Evolutionary conservation across 352 stramenopile species (phyloP).

Genomic region (Pythium biforme): DNA sequence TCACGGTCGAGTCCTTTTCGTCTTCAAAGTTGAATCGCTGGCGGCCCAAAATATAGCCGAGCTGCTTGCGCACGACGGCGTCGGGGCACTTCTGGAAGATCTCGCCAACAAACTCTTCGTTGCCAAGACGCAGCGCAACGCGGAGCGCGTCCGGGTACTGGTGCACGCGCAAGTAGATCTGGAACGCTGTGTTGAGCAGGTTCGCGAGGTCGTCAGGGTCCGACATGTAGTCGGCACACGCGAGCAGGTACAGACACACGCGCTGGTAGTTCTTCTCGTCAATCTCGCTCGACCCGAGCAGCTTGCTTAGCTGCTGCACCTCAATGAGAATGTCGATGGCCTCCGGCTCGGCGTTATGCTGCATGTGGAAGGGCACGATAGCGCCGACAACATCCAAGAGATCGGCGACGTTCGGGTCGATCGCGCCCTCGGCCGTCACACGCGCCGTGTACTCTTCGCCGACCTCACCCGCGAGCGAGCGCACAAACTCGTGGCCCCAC

Average conservation of each 20-base stretch:
- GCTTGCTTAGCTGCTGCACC: conserved; percentile 94
- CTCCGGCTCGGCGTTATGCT: conserved; percentile 99
- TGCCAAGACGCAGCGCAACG: conserved; percentile 94
- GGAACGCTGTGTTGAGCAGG: conserved; percentile 91
- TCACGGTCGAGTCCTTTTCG: conserved; percentile 87
- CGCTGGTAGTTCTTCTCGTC: conserved; percentile 99
- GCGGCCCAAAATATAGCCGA: conserved; percentile 96
- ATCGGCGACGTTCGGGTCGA: conserved; percentile 85
- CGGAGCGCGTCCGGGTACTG: conserved; percentile 96
- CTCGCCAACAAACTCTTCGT: conserved; percentile 72
- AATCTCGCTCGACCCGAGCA: conserved; percentile 92
- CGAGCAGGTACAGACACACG: conserved; percentile 98
- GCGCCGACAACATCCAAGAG: conserved; percentile 96
- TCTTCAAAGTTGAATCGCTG: conserved; percentile 95
- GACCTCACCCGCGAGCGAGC: conserved; percentile 97
- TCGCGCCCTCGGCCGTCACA: conserved; percentile 45
- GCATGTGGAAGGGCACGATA: conserved; percentile 99
- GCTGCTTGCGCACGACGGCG: conserved; percentile 79
- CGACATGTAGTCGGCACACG: conserved; percentile 98
- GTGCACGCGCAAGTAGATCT: conserved; percentile 93
- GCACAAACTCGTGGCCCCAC: conserved; percentile 99
- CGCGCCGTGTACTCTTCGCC: conserved; percentile 90
- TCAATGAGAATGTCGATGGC: conserved; percentile 99
- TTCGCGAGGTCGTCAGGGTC: conserved; percentile 96
- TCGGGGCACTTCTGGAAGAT: conserved; percentile 80